These are phyloP conservation scores for Postia placenta DNA, from an alignment of 768 basidiomycete species.

Conservation along the genomic window DNA sequence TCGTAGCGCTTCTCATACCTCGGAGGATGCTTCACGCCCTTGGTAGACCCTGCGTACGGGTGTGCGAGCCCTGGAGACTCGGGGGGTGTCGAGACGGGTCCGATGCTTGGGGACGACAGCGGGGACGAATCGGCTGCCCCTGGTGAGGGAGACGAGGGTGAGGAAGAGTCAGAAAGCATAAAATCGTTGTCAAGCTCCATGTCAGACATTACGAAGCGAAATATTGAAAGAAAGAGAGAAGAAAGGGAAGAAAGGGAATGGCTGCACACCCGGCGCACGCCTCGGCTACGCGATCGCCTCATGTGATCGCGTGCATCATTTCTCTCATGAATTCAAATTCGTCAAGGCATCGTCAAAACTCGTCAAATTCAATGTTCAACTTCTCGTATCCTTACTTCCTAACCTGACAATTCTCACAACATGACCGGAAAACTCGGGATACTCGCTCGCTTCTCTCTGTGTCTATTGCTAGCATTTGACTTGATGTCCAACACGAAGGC, in stretches of 20 bases:
- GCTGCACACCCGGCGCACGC: not conserved
- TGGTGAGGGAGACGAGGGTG: slow-evolving; percentile 38
- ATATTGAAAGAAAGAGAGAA: not conserved
- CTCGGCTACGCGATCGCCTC: not conserved
- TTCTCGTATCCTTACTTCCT: no score
- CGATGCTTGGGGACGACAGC: slow-evolving; percentile 26
- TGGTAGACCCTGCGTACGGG: slow-evolving; percentile 57
- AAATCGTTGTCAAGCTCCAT: not conserved
- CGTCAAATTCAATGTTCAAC: no score
- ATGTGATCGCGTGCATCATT: not conserved
- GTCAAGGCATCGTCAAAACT: no score
- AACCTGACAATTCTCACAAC: no score
- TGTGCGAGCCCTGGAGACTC: slow-evolving; percentile 27
- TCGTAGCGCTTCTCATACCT: slow-evolving; percentile 33
- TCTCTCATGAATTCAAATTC: no score
- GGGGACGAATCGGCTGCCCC: slow-evolving; percentile 34
- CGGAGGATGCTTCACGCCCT: slow-evolving; percentile 36
- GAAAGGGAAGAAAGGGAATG: not conserved
- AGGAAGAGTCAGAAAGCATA: slow-evolving; percentile 7
- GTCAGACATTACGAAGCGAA: slow-evolving; percentile 2
- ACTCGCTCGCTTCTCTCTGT: no score
- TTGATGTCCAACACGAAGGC: no score
- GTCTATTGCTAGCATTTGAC: no score
- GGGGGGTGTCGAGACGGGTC: slow-evolving; percentile 24
- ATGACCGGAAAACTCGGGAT: no score